Conservation (phyloP, 805 yeast genomes). For the Vanderwaltozyma tropicalis region DNA sequence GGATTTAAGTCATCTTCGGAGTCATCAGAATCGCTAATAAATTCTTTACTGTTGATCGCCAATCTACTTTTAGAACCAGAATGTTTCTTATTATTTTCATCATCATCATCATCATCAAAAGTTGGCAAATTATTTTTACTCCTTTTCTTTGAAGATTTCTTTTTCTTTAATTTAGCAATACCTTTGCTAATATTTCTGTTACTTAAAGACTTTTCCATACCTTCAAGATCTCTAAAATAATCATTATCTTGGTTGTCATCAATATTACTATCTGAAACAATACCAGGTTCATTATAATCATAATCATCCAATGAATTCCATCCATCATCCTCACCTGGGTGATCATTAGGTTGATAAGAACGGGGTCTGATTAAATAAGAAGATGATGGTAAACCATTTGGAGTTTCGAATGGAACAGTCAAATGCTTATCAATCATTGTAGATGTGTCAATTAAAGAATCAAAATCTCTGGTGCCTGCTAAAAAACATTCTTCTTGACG, state of each 20-base stretch:
- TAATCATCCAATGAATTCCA: slow-evolving; percentile 15
- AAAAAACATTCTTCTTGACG: slow-evolving; percentile 14
- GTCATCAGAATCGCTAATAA: slow-evolving; percentile 27
- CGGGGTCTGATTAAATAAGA: slow-evolving; percentile 18
- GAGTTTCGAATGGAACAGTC: slow-evolving; percentile 20
- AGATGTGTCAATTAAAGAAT: slow-evolving; percentile 7
- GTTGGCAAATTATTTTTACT: slow-evolving; percentile 7
- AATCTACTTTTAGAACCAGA: slow-evolving; percentile 3
- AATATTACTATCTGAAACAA: slow-evolving; percentile 10
- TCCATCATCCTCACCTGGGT: slow-evolving; percentile 14
- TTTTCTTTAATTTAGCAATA: slow-evolving; percentile 16
- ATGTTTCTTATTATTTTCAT: too few species aligned
- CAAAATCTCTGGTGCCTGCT: slow-evolving; percentile 7
- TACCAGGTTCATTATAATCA: slow-evolving; percentile 15
- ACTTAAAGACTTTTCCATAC: slow-evolving; percentile 2
- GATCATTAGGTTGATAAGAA: background rate
- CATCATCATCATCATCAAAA: slow-evolving; percentile 5
- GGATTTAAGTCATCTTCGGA: slow-evolving; percentile 17
- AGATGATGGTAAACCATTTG: slow-evolving; percentile 21
- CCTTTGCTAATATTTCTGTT: slow-evolving; percentile 13
- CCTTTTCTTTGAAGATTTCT: slow-evolving; percentile 3
- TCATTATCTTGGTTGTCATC: slow-evolving; percentile 13
- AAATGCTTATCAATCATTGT: slow-evolving; percentile 13
- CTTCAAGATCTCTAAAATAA: slow-evolving; percentile 21
- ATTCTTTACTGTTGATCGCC: slow-evolving; percentile 21